Evolutionary conservation across 177 flowering plant species (phyloP).

Genomic region (Viscum album): DNA sequence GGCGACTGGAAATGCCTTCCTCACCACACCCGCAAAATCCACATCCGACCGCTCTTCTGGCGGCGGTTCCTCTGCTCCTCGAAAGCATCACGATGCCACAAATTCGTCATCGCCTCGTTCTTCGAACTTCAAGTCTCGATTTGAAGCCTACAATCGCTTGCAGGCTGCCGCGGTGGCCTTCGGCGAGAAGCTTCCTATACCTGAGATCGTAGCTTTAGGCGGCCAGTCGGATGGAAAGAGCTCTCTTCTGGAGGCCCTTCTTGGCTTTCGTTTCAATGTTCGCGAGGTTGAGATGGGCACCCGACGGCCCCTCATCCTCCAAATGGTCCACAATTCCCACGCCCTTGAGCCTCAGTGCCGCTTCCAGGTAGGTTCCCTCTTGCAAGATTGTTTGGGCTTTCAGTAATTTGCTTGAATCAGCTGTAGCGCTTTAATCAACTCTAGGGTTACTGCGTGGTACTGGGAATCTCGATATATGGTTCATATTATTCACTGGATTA

Average conservation of each 20-base stretch:
- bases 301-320: conserved; percentile 81
- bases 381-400: not conserved
- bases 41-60: conserved; percentile 15
- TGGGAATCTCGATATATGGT: too few relatives aligned
- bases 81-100: conserved; percentile 11
- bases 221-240: conserved; percentile 99
- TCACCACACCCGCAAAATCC: conserved; percentile 40
- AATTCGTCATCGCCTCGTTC: conserved; percentile 10
- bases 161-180: conserved; percentile 97
- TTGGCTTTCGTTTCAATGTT: conserved; percentile 92
- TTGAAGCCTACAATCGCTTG: conserved; percentile 93
- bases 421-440: too few relatives aligned
- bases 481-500: not conserved
- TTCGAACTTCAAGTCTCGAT: conserved; percentile 36
- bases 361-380: conserved; percentile 51
- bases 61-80: conserved; percentile 15
- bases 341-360: conserved; percentile 88
- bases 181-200: conserved; percentile 92
- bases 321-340: conserved; percentile 81
- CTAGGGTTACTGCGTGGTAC: too few relatives aligned
- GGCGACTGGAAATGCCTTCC: conserved; percentile 19
- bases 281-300: conserved; percentile 99
- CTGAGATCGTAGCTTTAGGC: conserved; percentile 91
- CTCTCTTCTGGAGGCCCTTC: conserved; percentile 88
- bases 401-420: too few relatives aligned